Evolutionary conservation across 169 alveolate species (phyloP), one percentile per base, ranked within the genome.

Genomic region (Plasmodium vinckei): DNA sequence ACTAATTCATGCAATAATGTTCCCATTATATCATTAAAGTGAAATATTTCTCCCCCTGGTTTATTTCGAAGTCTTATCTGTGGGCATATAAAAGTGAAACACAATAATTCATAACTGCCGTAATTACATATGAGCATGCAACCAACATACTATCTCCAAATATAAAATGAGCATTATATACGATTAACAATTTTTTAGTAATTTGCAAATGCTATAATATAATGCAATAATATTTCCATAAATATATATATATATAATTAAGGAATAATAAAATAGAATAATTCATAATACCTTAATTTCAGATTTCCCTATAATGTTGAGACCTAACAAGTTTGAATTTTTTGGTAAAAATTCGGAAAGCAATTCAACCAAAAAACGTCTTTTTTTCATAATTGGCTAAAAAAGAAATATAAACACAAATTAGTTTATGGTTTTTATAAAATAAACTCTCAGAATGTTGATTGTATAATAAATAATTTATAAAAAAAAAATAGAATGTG

Each of bases 311-410:
- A n/a, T 64, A 56, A 82, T 82, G 54, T 82, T 68, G 10, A 82
- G 73, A 33, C 90, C 90, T 44, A 82, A 23, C 61, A 82, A 68
- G 12, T 56, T 82, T 10, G 86, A 72, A 33, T 61, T 57, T 27
- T 15, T 57, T 9, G 90, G 90, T 56, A 65, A 68, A 82, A 82
- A 82, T 57, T 82, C 90, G 12, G 82, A 65, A 13, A 82, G 73
- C 27, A 82, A 65, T 44, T 56, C 82, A 67, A 82, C 90, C 53
- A 61, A 59, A 65, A 65, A 82, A 47, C 64, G 53, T 19, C 77
- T 67, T 51, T 82, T 82, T 61, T 53, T 65, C 90, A 82, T 82
- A 46, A 82, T 82, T 5, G 90, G 90, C 90, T 82, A 54, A 19
- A 56, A 47, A 21, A 53, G 23, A 17, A 17, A 59, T 5, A 17